phyloP scores from a whole-genome alignment of 163 green algal species.

The Chlamydomonas reinhardtii region DNA sequence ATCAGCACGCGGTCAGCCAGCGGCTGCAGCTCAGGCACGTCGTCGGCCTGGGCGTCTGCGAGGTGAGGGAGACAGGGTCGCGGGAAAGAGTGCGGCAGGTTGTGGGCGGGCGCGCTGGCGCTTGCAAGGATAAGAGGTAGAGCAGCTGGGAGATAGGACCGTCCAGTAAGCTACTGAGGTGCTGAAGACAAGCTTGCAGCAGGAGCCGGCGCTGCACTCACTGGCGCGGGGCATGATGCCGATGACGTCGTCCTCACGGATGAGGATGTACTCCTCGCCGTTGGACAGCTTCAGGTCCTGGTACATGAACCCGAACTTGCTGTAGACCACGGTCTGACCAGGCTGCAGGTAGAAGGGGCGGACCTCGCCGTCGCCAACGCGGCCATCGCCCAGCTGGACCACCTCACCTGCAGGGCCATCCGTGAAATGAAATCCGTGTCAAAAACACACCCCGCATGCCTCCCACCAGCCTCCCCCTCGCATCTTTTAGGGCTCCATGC shows the following conservation, averaged over 20 bases:
- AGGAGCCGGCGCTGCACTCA: slow-evolving; percentile 15
- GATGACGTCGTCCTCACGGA: slow-evolving; percentile 93
- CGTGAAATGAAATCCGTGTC: not conserved
- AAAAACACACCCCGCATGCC: not conserved
- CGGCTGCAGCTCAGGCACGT: slow-evolving; percentile 90
- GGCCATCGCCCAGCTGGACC: slow-evolving; percentile 87
- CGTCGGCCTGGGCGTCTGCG: slow-evolving; percentile 81
- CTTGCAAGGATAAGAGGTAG: not conserved
- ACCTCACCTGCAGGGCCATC: slow-evolving; percentile 79
- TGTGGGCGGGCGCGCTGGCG: not conserved
- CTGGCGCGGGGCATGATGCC: slow-evolving; percentile 74
- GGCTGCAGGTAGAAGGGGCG: slow-evolving; percentile 79
- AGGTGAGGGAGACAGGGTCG: no score
- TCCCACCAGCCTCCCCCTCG: no score
- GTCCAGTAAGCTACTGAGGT: no score
- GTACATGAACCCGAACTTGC: slow-evolving; percentile 95
- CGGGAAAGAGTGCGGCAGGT: not conserved
- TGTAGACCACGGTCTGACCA: slow-evolving; percentile 93
- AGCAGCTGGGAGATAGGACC: no score
- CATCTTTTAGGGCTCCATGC: not conserved
- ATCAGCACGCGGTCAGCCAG: slow-evolving; percentile 91
- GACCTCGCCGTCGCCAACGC: slow-evolving; percentile 62
- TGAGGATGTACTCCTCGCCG: slow-evolving; percentile 84
- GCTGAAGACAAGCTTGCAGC: no score
- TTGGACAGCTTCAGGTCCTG: slow-evolving; percentile 83